Evolutionary conservation across 257 asterid species (phyloP).

Genomic region (Gardenia jasminoides): DNA sequence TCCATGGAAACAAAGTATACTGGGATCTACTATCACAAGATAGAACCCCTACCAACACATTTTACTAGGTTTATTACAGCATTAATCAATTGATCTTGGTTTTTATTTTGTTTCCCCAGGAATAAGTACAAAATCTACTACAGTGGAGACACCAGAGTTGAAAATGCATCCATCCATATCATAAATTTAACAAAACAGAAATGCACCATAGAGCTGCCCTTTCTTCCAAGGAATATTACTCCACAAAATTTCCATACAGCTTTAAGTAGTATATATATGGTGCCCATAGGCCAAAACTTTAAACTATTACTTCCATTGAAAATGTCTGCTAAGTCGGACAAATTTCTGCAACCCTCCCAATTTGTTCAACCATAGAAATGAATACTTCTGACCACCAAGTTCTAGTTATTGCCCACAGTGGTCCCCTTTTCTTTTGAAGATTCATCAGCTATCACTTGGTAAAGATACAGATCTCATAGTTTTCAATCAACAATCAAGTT

Average conservation of each 20-base stretch:
- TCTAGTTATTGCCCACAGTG: neutral
- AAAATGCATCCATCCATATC: neutral
- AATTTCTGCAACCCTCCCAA: neutral
- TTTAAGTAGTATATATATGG: neutral
- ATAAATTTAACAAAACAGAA: neutral
- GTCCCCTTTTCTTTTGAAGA: neutral
- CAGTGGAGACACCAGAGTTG: neutral
- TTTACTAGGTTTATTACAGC: neutral
- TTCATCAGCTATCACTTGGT: neutral
- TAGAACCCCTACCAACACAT: too few relatives aligned
- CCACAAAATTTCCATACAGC: neutral
- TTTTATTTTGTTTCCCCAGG: neutral
- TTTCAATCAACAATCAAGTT: neutral
- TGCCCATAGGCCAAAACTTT: neutral
- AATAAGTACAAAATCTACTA: neutral
- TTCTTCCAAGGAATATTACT: neutral
- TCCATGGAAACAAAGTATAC: neutral
- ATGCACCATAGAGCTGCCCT: neutral
- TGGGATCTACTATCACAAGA: neutral
- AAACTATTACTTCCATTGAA: neutral
- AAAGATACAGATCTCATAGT: neutral
- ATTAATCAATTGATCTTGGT: neutral
- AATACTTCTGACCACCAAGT: neutral
- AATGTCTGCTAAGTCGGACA: neutral
- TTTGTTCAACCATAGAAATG: neutral